These are phyloP conservation scores for Coprinopsis sp. DNA, from an alignment of 768 basidiomycete species.

Conservation along the genomic window DNA sequence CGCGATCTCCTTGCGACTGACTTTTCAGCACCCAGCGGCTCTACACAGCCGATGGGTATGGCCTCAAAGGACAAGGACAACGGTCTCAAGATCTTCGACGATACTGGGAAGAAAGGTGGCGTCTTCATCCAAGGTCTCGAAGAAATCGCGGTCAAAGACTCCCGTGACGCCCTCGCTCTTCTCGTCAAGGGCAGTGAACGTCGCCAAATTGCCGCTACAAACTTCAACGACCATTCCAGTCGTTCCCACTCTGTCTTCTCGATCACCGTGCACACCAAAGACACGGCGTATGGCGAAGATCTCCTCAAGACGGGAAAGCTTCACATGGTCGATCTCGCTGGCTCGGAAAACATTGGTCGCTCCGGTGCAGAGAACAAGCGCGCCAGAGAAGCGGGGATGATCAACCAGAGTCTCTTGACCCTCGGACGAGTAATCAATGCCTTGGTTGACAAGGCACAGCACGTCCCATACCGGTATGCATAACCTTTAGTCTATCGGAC, in stretches of 20 bases:
- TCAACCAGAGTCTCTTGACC: constrained; percentile 96
- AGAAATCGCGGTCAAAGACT: constrained; percentile 79
- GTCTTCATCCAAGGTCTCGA: constrained; percentile 95
- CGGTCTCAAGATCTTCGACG: constrained; percentile 89
- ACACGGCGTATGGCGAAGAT: constrained; percentile 80
- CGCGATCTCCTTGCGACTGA: constrained; percentile 86
- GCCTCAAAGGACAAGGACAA: constrained; percentile 51
- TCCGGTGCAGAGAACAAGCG: constrained; percentile 94
- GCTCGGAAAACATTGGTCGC: constrained; percentile 95
- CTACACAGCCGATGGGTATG: constrained; percentile 76
- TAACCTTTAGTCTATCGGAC: not conserved
- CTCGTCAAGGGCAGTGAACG: constrained; percentile 87
- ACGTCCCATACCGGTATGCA: constrained; percentile 87
- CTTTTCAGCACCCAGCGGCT: constrained; percentile 62
- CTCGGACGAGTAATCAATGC: constrained; percentile 95
- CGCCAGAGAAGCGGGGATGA: constrained; percentile 97
- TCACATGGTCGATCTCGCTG: constrained; percentile 95
- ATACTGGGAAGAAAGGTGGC: constrained; percentile 71
- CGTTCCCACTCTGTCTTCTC: constrained; percentile 98
- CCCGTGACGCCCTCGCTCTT: constrained; percentile 75
- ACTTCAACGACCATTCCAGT: constrained; percentile 96
- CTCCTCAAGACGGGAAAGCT: constrained; percentile 90
- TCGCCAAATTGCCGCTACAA: constrained; percentile 90
- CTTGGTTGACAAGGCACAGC: constrained; percentile 84
- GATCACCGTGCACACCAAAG: constrained; percentile 91